A percentile compares a stretch with the other conserved stretches of the same genome.
These are phyloP conservation scores for Mycena capillaripes DNA, from an alignment of 768 basidiomycete species.

Conservation along the genomic window DNA sequence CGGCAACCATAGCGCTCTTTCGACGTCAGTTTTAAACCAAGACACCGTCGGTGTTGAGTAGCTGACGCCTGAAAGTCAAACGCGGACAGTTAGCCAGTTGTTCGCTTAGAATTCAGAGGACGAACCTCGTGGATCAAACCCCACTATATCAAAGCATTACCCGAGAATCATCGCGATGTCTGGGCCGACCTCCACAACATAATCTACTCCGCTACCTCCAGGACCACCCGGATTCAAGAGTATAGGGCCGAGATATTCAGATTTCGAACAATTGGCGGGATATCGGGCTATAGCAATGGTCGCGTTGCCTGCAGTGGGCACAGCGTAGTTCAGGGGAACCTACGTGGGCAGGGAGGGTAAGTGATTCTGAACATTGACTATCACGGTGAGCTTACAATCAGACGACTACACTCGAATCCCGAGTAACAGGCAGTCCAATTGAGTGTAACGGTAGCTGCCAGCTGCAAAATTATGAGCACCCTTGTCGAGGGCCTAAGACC, in stretches of 20 bases:
- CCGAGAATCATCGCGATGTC: neutral
- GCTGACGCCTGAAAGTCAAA: no score
- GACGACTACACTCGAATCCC: neutral
- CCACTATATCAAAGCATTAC: constrained; percentile 14
- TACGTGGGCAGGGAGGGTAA: neutral
- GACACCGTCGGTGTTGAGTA: no score
- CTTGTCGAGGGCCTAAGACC: no score
- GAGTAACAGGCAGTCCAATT: neutral
- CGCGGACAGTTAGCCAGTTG: no score
- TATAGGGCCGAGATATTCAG: constrained; percentile 13
- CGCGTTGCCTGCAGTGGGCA: neutral
- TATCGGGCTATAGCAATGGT: constrained; percentile 15
- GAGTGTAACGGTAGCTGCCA: neutral
- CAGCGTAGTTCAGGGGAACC: constrained; percentile 18
- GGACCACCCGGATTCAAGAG: constrained; percentile 24
- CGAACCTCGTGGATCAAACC: constrained; percentile 25
- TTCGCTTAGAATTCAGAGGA: no score
- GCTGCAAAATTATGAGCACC: neutral
- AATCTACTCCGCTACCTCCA: constrained; percentile 12
- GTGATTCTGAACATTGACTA: no score
- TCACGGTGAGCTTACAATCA: neutral
- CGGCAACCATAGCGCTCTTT: constrained; percentile 16
- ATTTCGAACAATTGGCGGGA: neutral
- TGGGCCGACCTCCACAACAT: neutral
- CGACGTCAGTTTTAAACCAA: constrained; percentile 1